Evolutionary conservation across 129 eudicot genomes (phyloP), one percentile per base, ranked within the genome.

Genomic region (Pseudognaphalium luteoalbum): DNA sequence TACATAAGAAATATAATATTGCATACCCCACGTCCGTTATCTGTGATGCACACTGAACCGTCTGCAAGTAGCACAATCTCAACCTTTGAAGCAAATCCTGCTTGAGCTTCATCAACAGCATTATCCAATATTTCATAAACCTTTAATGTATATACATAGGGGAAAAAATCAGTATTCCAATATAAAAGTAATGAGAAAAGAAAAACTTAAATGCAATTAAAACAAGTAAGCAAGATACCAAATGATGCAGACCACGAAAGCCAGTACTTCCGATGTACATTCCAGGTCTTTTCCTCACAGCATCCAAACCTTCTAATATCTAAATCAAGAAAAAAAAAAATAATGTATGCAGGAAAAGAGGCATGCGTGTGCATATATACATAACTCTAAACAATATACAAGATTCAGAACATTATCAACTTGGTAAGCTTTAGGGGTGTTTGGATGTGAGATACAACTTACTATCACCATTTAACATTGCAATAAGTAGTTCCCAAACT

Each of bases 211-310:
- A 29, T 62, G 72, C 37, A 54, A 75, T 11, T 65, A 52, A 17
- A 41, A 76, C 7, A 68, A 65, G 29, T 71, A 22, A 56, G 70
- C 30, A 21, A 52, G 60, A 76, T 82, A 95, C 99, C 97, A 94
- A 67, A 84, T 95, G 99, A 77, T 91, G 96, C 78, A 95, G 84
- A 64, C 99, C 99, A 67, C 97, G 99, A 75, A 85, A 83, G n/a
- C 99, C 99, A 4, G 97, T 94, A 79, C 93, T 89, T 81, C 97
- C 97, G 47, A 95, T 95, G 84, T 95, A 91, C 97, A 91, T 91
- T 68, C 96, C 99, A 47, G 99, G 99, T 78, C 97, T 82, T 85
- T 91, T 89, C 77, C 99, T 89, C 44, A 95, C 99, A 34, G 99
- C 90, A 39, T 95, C 99, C 47, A 95, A 69, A 66, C 99, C 99